Percentiles rank a stretch among this genome's conserved stretches.
Evolutionary conservation across 176 grass and related monocot genomes (phyloP).

Genomic region (Triticum aestivum): DNA sequence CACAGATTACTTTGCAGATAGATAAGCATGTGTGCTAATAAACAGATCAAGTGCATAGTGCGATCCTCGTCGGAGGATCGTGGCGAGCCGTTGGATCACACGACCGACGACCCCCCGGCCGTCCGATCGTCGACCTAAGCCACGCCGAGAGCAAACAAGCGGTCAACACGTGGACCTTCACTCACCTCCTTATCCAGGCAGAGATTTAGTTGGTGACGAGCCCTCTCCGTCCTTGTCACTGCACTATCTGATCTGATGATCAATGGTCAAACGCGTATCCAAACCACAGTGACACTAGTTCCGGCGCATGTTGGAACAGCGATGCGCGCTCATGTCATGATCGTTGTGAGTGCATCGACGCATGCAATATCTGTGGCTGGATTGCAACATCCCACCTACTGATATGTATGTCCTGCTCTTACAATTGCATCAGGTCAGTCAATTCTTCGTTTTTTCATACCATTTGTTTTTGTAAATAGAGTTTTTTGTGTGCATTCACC

Average conservation of each 20-base stretch:
- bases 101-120: background rate
- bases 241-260: background rate
- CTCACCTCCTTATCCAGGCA: background rate
- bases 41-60: background rate
- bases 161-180: background rate
- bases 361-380: background rate
- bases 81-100: background rate
- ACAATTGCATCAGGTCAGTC: background rate
- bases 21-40: background rate
- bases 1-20: background rate
- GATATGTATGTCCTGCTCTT: background rate
- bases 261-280: conserved; percentile 23
- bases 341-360: background rate
- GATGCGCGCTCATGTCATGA: background rate
- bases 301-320: background rate
- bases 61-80: background rate
- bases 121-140: background rate
- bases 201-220: background rate
- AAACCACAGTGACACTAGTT: conserved; percentile 9
- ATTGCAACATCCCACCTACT: conserved; percentile 3
- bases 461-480: no score
- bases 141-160: background rate
- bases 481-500: no score
- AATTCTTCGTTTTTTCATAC: no score
- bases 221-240: background rate